Conservation (phyloP, 257 asterid species). For the Rhazya stricta region DNA sequence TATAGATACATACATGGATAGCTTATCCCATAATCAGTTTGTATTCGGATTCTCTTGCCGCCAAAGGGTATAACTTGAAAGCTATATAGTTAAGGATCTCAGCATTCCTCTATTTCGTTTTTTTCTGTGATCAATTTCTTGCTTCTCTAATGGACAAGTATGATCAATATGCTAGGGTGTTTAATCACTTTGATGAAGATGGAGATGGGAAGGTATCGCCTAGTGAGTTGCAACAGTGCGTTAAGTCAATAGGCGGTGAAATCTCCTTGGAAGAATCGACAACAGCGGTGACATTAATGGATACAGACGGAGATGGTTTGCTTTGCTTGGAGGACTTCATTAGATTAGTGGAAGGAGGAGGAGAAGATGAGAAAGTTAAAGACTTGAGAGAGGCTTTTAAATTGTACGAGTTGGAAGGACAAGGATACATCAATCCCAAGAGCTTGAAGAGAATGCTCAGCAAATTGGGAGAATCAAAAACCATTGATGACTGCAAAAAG, state of each 20-base stretch:
- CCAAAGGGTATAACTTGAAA: not conserved
- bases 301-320: conserved; percentile 48
- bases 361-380: conserved; percentile 43
- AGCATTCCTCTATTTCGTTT: not conserved
- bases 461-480: conserved; percentile 49
- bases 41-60: not conserved
- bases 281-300: conserved; percentile 35
- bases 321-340: conserved; percentile 55
- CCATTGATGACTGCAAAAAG: conserved; percentile 38
- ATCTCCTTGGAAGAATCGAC: conserved; percentile 41
- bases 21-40: not conserved
- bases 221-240: conserved; percentile 26
- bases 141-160: conserved; percentile 16
- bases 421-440: conserved; percentile 49
- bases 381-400: conserved; percentile 54
- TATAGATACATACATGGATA: not conserved
- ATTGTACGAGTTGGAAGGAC: conserved; percentile 52
- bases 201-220: conserved; percentile 36
- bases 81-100: too few species aligned
- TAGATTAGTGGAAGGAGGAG: conserved; percentile 42
- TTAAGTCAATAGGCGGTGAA: conserved; percentile 12
- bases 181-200: conserved; percentile 29
- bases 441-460: conserved; percentile 60
- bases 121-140: not conserved
- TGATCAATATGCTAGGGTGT: conserved; percentile 25